Conservation (phyloP, 2,329 filamentous ascomycete species). For the Aspergillus fumigatiaffinis region DNA sequence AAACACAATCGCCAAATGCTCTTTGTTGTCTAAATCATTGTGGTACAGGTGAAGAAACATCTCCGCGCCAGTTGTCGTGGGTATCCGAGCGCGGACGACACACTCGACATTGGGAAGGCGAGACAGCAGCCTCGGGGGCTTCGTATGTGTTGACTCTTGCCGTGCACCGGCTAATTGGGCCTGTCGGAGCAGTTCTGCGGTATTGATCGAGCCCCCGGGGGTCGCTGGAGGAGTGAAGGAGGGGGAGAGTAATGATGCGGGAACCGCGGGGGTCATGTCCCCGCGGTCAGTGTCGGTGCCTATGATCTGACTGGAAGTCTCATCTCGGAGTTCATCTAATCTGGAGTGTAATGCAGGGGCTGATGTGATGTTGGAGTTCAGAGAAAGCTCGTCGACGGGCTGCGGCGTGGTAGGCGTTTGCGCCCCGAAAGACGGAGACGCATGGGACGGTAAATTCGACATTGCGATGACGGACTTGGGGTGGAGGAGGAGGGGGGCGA, state of each 20-base stretch:
- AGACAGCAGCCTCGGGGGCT: constrained; percentile 68
- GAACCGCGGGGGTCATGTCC: constrained; percentile 44
- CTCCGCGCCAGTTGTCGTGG: constrained; percentile 83
- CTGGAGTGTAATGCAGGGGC: constrained; percentile 4
- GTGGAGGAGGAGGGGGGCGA: constrained; percentile 3
- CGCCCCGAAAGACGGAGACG: constrained; percentile 48
- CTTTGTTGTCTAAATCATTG: constrained; percentile 90
- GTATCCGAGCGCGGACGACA: constrained; percentile 89
- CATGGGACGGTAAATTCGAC: constrained; percentile 54
- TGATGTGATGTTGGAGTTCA: constrained; percentile 11
- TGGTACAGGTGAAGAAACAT: constrained; percentile 97
- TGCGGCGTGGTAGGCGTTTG: constrained; percentile 25
- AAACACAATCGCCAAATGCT: constrained; percentile 96
- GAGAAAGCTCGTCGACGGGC: constrained; percentile 18
- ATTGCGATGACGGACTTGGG: constrained; percentile 33
- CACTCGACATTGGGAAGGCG: constrained; percentile 83
- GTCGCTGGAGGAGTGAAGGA: constrained; percentile 47
- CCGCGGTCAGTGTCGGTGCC: constrained; percentile 22
- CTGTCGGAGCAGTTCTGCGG: constrained; percentile 27
- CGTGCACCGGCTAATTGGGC: constrained; percentile 21
- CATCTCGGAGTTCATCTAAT: constrained; percentile 14
- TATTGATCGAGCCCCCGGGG: constrained; percentile 36
- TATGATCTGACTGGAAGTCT: constrained; percentile 16
- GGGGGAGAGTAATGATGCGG: constrained; percentile 53
- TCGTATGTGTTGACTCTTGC: constrained; percentile 36